Conservation (phyloP, 495 filamentous ascomycete species). For the Neurospora sp. region DNA sequence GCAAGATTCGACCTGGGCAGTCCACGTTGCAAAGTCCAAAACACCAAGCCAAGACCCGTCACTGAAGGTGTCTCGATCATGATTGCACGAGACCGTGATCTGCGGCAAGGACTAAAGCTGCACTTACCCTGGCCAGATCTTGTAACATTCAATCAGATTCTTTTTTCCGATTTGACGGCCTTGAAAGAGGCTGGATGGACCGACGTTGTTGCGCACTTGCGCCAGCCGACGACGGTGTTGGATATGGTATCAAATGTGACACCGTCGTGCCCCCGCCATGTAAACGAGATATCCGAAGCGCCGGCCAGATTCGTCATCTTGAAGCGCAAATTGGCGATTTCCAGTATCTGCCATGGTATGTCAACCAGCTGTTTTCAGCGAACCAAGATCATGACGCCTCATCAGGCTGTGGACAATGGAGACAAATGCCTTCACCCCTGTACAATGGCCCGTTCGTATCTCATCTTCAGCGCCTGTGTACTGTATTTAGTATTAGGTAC, state of each 20-base stretch:
- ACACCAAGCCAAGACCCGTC: background rate
- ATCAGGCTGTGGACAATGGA: background rate
- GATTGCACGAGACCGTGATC: background rate
- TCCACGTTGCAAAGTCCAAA: background rate
- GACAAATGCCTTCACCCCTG: background rate
- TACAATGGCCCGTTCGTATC: background rate
- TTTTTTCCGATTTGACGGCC: background rate
- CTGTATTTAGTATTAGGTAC: background rate
- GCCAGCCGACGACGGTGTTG: background rate
- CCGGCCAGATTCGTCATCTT: background rate
- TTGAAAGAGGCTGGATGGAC: background rate
- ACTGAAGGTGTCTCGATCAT: background rate
- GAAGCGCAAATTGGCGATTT: background rate
- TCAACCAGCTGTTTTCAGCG: background rate
- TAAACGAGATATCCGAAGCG: background rate
- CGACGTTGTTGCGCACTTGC: background rate
- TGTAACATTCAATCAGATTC: background rate
- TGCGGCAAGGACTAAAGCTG: background rate
- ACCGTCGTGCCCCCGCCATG: background rate
- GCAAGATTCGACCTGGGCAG: background rate
- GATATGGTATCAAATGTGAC: background rate
- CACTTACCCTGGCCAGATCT: background rate
- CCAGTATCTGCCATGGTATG: background rate
- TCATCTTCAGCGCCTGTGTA: background rate
- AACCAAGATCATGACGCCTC: background rate